These are phyloP conservation scores for Nosema muscidifuracis DNA, from an alignment of 371 early-diverging fungal species.

Conservation along the genomic window DNA sequence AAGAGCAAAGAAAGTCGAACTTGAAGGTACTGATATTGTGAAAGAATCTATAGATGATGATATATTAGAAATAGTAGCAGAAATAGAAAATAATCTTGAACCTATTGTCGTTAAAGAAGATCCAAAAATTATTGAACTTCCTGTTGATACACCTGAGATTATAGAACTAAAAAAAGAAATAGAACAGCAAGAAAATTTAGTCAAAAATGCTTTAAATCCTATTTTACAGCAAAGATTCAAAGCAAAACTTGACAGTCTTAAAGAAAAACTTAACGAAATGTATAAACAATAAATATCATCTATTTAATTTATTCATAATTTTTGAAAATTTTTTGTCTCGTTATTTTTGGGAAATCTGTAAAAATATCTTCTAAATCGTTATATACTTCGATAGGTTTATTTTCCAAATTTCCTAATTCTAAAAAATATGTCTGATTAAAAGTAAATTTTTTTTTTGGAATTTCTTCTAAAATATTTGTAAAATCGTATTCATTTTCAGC, in stretches of 20 bases:
- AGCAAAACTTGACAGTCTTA: constrained; percentile 28
- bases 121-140: background rate
- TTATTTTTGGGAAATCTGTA: background rate
- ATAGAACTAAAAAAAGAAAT: constrained; percentile 15
- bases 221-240: constrained; percentile 60
- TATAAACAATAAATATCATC: background rate
- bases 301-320: background rate
- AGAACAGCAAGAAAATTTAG: constrained; percentile 10
- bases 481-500: background rate
- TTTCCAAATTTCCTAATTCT: background rate
- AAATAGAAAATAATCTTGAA: constrained; percentile 60
- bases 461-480: background rate
- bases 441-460: background rate
- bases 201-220: constrained; percentile 55
- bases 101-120: background rate
- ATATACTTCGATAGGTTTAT: background rate
- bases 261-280: constrained; percentile 44
- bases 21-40: constrained; percentile 59
- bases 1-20: constrained; percentile 67
- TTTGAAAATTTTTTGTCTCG: background rate
- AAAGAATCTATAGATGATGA: constrained; percentile 60
- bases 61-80: constrained; percentile 34
- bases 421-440: background rate
- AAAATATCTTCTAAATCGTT: background rate
- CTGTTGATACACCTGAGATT: background rate